A percentile compares a stretch with the other conserved stretches of the same genome.
Conservation (phyloP, 1,139 yeast genomes). For the Sugiyamaella grinbergsii region DNA sequence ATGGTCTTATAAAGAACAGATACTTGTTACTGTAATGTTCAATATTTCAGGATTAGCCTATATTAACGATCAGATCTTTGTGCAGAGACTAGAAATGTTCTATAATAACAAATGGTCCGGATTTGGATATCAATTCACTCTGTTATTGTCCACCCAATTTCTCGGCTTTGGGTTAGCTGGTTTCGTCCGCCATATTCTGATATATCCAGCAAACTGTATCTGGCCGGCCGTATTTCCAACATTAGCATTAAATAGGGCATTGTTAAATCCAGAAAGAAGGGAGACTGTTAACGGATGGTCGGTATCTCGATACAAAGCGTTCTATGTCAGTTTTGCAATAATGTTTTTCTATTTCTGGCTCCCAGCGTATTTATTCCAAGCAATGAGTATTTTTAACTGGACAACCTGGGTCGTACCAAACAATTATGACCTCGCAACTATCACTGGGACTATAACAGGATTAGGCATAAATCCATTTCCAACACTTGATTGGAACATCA, state of each 20-base stretch:
- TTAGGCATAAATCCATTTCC: constrained; percentile 58
- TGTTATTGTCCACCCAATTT: constrained; percentile 57
- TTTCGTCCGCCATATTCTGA: constrained; percentile 56
- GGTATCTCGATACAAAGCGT: constrained; percentile 50
- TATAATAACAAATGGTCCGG: constrained; percentile 50
- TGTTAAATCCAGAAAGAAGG: constrained; percentile 49
- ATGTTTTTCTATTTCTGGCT: constrained; percentile 60
- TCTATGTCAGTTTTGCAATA: constrained; percentile 44
- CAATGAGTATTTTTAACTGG: constrained; percentile 59
- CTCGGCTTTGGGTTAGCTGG: constrained; percentile 70
- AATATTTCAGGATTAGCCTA: constrained; percentile 49
- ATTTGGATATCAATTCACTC: constrained; percentile 54
- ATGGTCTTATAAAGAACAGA: constrained; percentile 71
- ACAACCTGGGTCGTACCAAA: constrained; percentile 62
- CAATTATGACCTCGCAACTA: constrained; percentile 55
- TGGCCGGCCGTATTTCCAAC: constrained; percentile 63
- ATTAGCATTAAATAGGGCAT: constrained; percentile 58
- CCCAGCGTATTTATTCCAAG: constrained; percentile 54
- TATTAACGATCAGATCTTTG: constrained; percentile 49
- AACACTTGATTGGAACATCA: constrained; percentile 55
- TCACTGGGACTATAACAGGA: constrained; percentile 58
- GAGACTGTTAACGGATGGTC: constrained; percentile 54
- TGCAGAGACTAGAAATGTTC: constrained; percentile 47
- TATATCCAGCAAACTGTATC: constrained; percentile 57
- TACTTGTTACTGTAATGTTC: constrained; percentile 55